Evolutionary conservation across 768 basidiomycete genomes (phyloP).

Genomic region (Sarcodon aspratus): DNA sequence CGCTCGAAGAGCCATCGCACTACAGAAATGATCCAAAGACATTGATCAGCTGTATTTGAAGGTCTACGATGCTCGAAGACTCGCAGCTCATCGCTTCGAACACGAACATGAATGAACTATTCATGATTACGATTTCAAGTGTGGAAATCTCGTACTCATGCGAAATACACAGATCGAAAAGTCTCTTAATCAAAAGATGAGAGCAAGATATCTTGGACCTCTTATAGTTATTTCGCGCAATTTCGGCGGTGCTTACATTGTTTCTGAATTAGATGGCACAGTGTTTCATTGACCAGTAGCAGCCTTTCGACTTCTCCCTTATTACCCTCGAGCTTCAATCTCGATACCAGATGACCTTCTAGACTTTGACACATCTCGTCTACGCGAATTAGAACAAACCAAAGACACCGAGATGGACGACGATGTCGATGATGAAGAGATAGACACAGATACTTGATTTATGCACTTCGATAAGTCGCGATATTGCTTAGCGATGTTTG

Average conservation of each 20-base stretch:
- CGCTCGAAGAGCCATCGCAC: conserved; percentile 3
- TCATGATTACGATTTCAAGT: conserved; percentile 14
- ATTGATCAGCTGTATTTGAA: conserved; percentile 1
- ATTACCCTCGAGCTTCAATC: neutral
- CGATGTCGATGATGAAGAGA: too few relatives aligned
- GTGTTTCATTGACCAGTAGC: conserved; percentile 7
- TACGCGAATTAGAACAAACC: too few relatives aligned
- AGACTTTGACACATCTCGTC: too few relatives aligned
- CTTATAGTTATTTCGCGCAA: conserved; percentile 13
- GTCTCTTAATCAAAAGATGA: conserved; percentile 13
- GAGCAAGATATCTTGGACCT: conserved; percentile 15
- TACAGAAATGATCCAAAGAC: conserved; percentile 8
- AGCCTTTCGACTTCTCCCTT: conserved; percentile 13
- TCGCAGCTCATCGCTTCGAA: conserved; percentile 7
- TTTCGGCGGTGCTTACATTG: conserved; percentile 13
- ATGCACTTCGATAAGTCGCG: too few relatives aligned
- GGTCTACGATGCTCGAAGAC: conserved; percentile 3
- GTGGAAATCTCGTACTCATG: conserved; percentile 17
- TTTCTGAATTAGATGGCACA: conserved; percentile 15
- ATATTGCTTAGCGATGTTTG: too few relatives aligned
- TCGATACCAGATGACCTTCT: too few relatives aligned
- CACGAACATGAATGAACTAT: conserved; percentile 8
- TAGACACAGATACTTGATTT: too few relatives aligned
- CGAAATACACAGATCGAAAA: conserved; percentile 16
- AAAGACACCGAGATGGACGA: too few relatives aligned